phyloP scores from a whole-genome alignment of 73 alveolate species.

The Stentor coeruleus region DNA sequence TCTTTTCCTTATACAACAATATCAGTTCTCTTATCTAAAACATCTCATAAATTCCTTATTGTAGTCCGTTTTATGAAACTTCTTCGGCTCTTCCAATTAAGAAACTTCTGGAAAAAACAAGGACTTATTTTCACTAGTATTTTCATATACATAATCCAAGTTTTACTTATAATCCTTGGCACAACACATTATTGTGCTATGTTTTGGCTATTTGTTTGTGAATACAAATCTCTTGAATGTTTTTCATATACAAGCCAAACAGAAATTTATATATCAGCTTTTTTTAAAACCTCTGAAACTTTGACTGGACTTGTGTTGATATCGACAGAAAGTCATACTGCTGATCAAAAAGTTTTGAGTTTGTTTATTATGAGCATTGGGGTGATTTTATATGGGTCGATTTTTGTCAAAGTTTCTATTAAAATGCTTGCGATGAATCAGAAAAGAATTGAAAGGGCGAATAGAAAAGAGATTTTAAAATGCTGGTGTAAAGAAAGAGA shows the following conservation, averaged over 20 bases:
- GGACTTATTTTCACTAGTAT: not conserved
- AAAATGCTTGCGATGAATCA: slow-evolving; percentile 29
- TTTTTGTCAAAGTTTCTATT: slow-evolving; percentile 46
- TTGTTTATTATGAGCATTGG: slow-evolving; percentile 50
- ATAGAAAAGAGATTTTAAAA: slow-evolving; percentile 42
- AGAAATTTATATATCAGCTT: not conserved
- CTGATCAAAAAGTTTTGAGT: no score
- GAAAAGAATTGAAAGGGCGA: slow-evolving; percentile 32
- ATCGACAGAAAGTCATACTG: not conserved
- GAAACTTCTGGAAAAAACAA: not conserved
- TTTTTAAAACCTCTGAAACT: not conserved
- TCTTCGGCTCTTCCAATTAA: not conserved
- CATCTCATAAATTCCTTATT: not conserved
- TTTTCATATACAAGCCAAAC: not conserved
- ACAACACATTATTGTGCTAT: not conserved
- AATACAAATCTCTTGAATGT: not conserved
- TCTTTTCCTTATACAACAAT: not conserved
- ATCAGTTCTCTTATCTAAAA: not conserved
- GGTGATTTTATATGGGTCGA: slow-evolving; percentile 46
- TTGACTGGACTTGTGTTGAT: not conserved
- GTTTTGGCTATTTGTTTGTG: not conserved
- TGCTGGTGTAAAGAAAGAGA: slow-evolving; percentile 30
- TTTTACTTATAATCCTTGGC: not conserved
- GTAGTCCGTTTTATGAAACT: not conserved
- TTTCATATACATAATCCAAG: not conserved